Percentiles rank a stretch among this genome's conserved stretches.
Evolutionary conservation across 768 basidiomycete genomes (phyloP).

Genomic region (Dentipellis fragilis): DNA sequence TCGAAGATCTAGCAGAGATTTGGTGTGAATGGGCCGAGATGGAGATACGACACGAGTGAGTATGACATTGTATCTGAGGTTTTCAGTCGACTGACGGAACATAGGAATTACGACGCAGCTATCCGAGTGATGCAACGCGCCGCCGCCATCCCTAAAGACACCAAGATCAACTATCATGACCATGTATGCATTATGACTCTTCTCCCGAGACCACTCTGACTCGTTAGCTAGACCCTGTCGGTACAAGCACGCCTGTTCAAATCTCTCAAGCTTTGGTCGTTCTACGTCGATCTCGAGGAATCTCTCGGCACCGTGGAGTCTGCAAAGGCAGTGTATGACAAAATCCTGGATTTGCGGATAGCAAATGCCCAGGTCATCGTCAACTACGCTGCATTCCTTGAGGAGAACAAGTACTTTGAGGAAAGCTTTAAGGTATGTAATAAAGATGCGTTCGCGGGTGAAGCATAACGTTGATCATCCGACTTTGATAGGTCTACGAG

Average conservation of each 20-base stretch:
- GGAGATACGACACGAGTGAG: conserved; percentile 93
- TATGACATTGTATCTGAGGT: conserved; percentile 10
- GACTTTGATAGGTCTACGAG: conserved; percentile 67
- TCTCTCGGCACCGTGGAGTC: conserved; percentile 91
- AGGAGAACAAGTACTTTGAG: conserved; percentile 97
- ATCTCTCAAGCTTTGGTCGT: conserved; percentile 96
- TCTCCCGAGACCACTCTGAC: conserved; percentile 9
- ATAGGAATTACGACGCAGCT: conserved; percentile 92
- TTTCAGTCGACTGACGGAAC: conserved; percentile 10
- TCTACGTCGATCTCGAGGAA: conserved; percentile 96
- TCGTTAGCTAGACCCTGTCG: conserved; percentile 49
- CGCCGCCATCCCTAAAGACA: conserved; percentile 80
- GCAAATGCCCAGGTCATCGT: conserved; percentile 97
- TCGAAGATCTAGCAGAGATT: conserved; percentile 94
- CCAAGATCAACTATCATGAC: conserved; percentile 88
- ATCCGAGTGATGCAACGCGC: conserved; percentile 96
- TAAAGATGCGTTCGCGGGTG: neutral
- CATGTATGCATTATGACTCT: conserved; percentile 47
- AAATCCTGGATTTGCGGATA: conserved; percentile 91
- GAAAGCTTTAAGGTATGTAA: conserved; percentile 84
- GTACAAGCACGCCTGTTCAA: conserved; percentile 92
- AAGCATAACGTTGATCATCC: neutral
- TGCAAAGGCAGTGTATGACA: conserved; percentile 89
- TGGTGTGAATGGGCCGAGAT: conserved; percentile 99
- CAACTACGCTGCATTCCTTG: conserved; percentile 94